These are phyloP conservation scores for Onygena corvina DNA, from an alignment of 2,329 filamentous ascomycete genomes.

Conservation along the genomic window DNA sequence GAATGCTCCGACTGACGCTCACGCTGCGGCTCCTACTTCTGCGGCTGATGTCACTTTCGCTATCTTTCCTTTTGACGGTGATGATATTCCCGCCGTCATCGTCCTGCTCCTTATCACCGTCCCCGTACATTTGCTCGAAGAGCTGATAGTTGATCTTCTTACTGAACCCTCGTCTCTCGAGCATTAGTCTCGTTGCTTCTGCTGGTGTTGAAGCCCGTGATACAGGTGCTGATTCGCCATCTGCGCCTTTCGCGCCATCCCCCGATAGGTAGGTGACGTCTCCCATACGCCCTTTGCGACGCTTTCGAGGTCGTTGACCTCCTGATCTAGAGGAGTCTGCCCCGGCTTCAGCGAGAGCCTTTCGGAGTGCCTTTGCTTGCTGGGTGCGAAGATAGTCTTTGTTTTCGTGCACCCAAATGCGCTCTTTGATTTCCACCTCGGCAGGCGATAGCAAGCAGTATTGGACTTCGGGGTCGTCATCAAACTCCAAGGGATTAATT, in stretches of 20 bases:
- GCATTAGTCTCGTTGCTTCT: slow-evolving; percentile 56
- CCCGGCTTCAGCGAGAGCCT: slow-evolving; percentile 49
- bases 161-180: slow-evolving; percentile 56
- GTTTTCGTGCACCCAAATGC: slow-evolving; percentile 89
- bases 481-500: slow-evolving; percentile 71
- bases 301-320: slow-evolving; percentile 38
- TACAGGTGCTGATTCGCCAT: slow-evolving; percentile 52
- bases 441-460: slow-evolving; percentile 63
- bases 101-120: slow-evolving; percentile 21
- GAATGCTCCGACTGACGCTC: slow-evolving; percentile 18
- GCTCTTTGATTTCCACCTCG: slow-evolving; percentile 73
- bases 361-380: slow-evolving; percentile 68
- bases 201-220: slow-evolving; percentile 55
- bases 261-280: slow-evolving; percentile 35
- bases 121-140: slow-evolving; percentile 31
- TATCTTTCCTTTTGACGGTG: slow-evolving; percentile 14
- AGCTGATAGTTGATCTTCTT: slow-evolving; percentile 60
- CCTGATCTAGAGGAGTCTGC: slow-evolving; percentile 24
- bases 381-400: slow-evolving; percentile 83
- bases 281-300: slow-evolving; percentile 36
- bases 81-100: slow-evolving; percentile 14
- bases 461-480: slow-evolving; percentile 73
- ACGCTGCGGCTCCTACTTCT: slow-evolving; percentile 24
- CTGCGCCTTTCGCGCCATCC: slow-evolving; percentile 38
- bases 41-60: slow-evolving; percentile 9